Percentiles rank a stretch among this genome's conserved stretches.
Conservation (phyloP, 805 yeast species). For the Alloascoidea africana region DNA sequence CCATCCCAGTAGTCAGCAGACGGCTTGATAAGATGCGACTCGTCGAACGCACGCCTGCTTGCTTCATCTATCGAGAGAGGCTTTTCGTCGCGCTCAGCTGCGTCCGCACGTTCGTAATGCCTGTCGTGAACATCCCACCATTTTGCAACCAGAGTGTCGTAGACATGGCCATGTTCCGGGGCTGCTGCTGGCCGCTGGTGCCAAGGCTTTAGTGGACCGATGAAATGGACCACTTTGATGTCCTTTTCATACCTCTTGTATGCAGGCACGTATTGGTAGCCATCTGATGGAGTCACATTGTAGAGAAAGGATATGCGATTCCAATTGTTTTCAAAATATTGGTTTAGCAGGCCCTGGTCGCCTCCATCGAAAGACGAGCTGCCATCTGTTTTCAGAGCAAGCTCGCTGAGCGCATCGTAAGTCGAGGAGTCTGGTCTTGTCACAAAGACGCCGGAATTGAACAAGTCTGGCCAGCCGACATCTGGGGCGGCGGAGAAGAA, state of each 20-base stretch:
- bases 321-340: conserved; percentile 52
- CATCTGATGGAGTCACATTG: conserved; percentile 60
- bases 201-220: conserved; percentile 25
- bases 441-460: conserved; percentile 66
- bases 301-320: conserved; percentile 59
- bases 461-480: conserved; percentile 85
- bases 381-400: conserved; percentile 11
- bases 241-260: conserved; percentile 31
- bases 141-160: conserved; percentile 6
- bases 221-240: conserved; percentile 23
- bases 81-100: too few relatives aligned
- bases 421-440: conserved; percentile 33
- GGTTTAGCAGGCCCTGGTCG: conserved; percentile 82
- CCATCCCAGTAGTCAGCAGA: conserved; percentile 7
- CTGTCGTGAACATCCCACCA: conserved; percentile 9
- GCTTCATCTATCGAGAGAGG: too few relatives aligned
- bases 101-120: not conserved
- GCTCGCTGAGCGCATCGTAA: conserved; percentile 23
- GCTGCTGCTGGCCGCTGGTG: conserved; percentile 3
- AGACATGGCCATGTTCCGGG: conserved; percentile 2
- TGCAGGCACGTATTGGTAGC: conserved; percentile 65
- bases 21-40: not conserved
- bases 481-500: conserved; percentile 47
- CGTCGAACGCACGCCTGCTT: not conserved
- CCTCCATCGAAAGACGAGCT: conserved; percentile 65